These are phyloP conservation scores for Talaromyces wortmannii DNA, from an alignment of 495 filamentous ascomycete genomes.

Conservation along the genomic window DNA sequence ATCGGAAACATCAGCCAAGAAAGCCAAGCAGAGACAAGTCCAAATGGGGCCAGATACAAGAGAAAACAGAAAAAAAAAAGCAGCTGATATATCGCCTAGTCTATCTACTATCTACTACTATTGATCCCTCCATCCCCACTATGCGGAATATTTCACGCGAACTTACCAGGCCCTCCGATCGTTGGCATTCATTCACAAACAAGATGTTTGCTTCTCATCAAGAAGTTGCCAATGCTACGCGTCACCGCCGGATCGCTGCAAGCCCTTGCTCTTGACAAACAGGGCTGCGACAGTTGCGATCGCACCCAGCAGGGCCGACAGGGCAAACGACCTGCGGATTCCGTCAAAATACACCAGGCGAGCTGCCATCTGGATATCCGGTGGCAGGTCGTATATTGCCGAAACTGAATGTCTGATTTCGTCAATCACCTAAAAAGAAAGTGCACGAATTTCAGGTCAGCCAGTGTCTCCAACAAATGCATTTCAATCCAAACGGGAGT, in stretches of 20 bases:
- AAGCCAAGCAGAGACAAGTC: too few relatives aligned
- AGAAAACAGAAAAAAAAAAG: too few relatives aligned
- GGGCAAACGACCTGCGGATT: constrained; percentile 46
- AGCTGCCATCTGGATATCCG: constrained; percentile 52
- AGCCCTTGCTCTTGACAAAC: constrained; percentile 40
- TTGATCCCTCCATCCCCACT: too few relatives aligned
- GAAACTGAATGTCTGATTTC: constrained; percentile 57
- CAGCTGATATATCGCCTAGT: too few relatives aligned
- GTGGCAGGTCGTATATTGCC: constrained; percentile 44
- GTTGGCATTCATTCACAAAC: too few relatives aligned
- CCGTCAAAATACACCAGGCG: constrained; percentile 54
- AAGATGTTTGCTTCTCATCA: too few relatives aligned
- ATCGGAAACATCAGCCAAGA: too few relatives aligned
- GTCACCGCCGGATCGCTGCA: constrained; percentile 11
- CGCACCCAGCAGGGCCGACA: constrained; percentile 43
- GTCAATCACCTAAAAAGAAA: constrained; percentile 41
- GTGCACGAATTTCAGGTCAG: constrained; percentile 11
- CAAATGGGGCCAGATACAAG: too few relatives aligned
- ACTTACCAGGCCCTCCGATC: too few relatives aligned
- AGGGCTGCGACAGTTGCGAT: constrained; percentile 44
- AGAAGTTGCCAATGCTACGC: background rate
- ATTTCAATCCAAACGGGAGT: constrained; percentile 3
- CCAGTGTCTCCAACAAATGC: background rate
- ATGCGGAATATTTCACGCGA: too few relatives aligned
- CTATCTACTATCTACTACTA: too few relatives aligned